phyloP scores from a whole-genome alignment of 2,329 filamentous ascomycete genomes.

The Coniochaeta sp. region DNA sequence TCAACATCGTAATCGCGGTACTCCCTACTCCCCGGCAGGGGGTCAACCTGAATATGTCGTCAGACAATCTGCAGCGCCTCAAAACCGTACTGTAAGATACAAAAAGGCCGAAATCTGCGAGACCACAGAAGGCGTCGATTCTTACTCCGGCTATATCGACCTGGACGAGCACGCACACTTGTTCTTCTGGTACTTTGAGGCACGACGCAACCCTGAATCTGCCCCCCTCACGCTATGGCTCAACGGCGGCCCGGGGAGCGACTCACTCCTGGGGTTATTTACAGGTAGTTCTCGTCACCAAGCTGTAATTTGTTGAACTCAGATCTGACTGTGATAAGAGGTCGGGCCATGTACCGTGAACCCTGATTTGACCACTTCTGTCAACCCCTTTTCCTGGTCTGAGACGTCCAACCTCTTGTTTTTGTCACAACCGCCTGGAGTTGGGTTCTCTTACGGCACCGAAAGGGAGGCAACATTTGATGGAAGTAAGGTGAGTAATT shows the following conservation, averaged over 20 bases:
- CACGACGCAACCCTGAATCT: slow-evolving; percentile 23
- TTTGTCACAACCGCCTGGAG: slow-evolving; percentile 14
- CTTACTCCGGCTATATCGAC: slow-evolving; percentile 51
- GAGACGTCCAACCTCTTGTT: slow-evolving; percentile 23
- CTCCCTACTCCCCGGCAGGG: background rate
- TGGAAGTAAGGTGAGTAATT: background rate
- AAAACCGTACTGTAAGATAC: background rate
- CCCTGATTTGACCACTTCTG: slow-evolving; percentile 8
- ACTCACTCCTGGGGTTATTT: slow-evolving; percentile 4
- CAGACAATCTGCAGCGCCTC: background rate
- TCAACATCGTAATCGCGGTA: background rate
- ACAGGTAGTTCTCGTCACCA: background rate
- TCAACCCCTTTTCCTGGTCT: slow-evolving; percentile 23
- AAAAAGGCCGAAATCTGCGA: slow-evolving; percentile 39
- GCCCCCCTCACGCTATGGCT: slow-evolving; percentile 27
- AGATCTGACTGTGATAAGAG: background rate
- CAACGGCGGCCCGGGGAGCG: slow-evolving; percentile 29
- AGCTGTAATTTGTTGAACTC: background rate
- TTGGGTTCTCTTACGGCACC: slow-evolving; percentile 6
- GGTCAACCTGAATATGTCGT: background rate
- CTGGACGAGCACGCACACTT: slow-evolving; percentile 53
- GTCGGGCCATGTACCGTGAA: slow-evolving; percentile 6
- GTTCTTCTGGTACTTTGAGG: slow-evolving; percentile 60
- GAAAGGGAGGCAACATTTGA: background rate
- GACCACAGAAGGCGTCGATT: slow-evolving; percentile 45